phyloP scores from a whole-genome alignment of 371 early-diverging fungal genomes.

The Mucor lusitanicus region DNA sequence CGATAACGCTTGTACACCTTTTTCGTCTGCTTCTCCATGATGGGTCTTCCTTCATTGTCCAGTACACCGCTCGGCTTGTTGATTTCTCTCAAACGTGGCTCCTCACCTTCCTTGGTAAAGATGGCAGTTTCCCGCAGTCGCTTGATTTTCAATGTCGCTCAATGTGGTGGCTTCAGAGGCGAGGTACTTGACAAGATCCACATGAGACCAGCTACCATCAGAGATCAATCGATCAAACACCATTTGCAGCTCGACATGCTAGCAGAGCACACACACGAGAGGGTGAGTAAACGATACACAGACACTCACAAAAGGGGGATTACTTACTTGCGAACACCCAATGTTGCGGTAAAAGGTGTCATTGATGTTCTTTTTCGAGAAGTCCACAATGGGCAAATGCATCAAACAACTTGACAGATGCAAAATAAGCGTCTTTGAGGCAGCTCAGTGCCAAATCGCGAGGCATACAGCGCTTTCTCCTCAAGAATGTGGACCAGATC shows the following conservation, averaged over 20 bases:
- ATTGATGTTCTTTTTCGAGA: constrained; percentile 52
- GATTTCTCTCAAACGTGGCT: constrained; percentile 25
- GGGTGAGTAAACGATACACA: neutral
- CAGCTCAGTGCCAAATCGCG: constrained; percentile 65
- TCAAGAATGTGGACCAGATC: constrained; percentile 53
- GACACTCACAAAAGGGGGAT: neutral
- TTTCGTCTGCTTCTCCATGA: constrained; percentile 24
- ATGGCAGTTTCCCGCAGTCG: constrained; percentile 69
- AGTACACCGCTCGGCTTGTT: constrained; percentile 12
- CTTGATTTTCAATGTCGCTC: constrained; percentile 58
- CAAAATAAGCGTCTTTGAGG: constrained; percentile 82
- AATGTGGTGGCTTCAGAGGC: constrained; percentile 69
- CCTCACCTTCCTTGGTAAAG: constrained; percentile 64
- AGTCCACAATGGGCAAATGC: constrained; percentile 75
- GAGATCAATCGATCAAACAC: constrained; percentile 83
- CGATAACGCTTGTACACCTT: constrained; percentile 52
- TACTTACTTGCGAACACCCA: constrained; percentile 81
- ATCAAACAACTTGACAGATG: constrained; percentile 78
- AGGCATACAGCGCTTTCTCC: constrained; percentile 66
- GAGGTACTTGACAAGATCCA: constrained; percentile 83
- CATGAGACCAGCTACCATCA: constrained; percentile 86
- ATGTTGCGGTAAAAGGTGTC: constrained; percentile 62
- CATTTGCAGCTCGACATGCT: constrained; percentile 86
- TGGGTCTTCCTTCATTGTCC: constrained; percentile 18
- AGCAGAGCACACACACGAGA: constrained; percentile 2